These are phyloP conservation scores for Boletus rubroflammeus DNA, from an alignment of 768 basidiomycete genomes.

Conservation along the genomic window DNA sequence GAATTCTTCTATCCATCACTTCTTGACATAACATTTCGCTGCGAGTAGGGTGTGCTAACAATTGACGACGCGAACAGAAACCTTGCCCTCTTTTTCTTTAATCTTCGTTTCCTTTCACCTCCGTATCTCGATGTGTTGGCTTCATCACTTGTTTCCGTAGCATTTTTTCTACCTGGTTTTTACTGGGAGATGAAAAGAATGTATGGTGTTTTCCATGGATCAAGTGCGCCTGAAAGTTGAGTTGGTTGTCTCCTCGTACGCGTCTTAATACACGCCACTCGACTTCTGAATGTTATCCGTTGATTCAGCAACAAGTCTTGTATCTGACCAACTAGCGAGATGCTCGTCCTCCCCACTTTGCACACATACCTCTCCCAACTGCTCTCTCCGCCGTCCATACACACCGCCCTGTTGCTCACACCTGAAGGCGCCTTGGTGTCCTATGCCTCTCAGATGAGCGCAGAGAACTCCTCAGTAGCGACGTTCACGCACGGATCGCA, in stretches of 20 bases:
- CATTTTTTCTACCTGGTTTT: slow-evolving; percentile 1
- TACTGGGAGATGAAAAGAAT: slow-evolving; percentile 15
- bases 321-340: slow-evolving; percentile 24
- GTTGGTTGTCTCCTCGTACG: not conserved
- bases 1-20: slow-evolving; percentile 4
- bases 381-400: slow-evolving; percentile 55
- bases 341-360: slow-evolving; percentile 69
- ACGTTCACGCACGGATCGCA: slow-evolving; percentile 2
- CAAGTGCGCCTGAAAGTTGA: not conserved
- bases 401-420: slow-evolving; percentile 69
- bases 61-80: slow-evolving; percentile 2
- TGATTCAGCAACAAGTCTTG: not conserved
- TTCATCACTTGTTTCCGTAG: slow-evolving; percentile 21
- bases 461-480: not conserved
- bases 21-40: slow-evolving; percentile 7
- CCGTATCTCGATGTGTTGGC: slow-evolving; percentile 2
- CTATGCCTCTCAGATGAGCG: slow-evolving; percentile 48
- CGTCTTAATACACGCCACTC: not conserved
- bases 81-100: not conserved
- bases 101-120: slow-evolving; percentile 1
- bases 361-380: slow-evolving; percentile 63
- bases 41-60: slow-evolving; percentile 7
- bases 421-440: slow-evolving; percentile 74
- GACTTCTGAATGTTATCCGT: not conserved
- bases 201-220: slow-evolving; percentile 22